A percentile compares a stretch with the other conserved stretches of the same genome.
phyloP scores from a whole-genome alignment of 2,329 filamentous ascomycete genomes.

The Teratosphaeriaceae sp. region DNA sequence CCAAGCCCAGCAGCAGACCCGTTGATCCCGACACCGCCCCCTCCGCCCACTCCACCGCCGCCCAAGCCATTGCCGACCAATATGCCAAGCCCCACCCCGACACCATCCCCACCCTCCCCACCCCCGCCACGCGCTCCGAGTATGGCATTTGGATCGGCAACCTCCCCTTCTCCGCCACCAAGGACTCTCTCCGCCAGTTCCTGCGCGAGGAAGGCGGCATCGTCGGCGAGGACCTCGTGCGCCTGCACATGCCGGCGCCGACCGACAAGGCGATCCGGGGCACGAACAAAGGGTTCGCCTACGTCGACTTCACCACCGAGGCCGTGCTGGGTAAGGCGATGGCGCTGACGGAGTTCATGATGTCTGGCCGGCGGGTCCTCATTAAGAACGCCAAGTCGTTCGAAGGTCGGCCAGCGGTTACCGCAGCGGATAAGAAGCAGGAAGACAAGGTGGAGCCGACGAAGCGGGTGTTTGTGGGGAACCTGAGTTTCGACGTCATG shows the following conservation, averaged over 20 bases:
- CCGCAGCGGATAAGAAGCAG: conserved; percentile 41
- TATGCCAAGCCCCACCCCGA: conserved; percentile 10
- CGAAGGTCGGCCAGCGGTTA: conserved; percentile 88
- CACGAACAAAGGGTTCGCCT: conserved; percentile 90
- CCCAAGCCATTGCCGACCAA: conserved; percentile 24
- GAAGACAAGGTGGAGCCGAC: conserved; percentile 55
- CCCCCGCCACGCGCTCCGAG: conserved; percentile 52
- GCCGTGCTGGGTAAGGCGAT: conserved; percentile 70
- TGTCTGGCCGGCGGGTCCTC: conserved; percentile 70
- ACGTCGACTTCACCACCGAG: conserved; percentile 75
- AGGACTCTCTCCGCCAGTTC: conserved; percentile 69
- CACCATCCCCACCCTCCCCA: neutral
- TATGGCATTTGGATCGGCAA: conserved; percentile 96
- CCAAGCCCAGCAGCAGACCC: conserved; percentile 19
- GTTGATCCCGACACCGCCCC: conserved; percentile 8
- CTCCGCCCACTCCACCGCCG: conserved; percentile 4
- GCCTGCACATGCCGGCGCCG: conserved; percentile 69
- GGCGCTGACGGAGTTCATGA: conserved; percentile 74
- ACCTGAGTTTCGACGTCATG: conserved; percentile 46
- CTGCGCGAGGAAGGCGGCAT: conserved; percentile 61
- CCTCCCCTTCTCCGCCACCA: conserved; percentile 73
- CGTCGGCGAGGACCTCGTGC: conserved; percentile 64
- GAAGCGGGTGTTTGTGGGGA: conserved; percentile 76
- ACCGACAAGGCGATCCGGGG: conserved; percentile 37
- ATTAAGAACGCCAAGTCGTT: conserved; percentile 92